These are phyloP conservation scores for Sisymbrium irio DNA, from an alignment of 345 rosid genomes.

Conservation along the genomic window DNA sequence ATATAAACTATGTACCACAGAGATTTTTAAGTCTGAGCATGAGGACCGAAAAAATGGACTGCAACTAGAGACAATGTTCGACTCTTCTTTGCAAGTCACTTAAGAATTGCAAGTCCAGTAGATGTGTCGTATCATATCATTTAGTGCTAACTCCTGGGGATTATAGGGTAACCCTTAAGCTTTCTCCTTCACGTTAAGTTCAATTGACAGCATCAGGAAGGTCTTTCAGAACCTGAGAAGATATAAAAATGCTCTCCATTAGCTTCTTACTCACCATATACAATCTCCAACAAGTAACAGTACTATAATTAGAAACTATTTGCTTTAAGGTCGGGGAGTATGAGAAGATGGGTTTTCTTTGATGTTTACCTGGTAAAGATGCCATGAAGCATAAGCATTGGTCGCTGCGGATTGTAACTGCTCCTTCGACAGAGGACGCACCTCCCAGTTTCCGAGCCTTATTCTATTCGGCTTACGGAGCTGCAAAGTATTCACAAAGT, in stretches of 20 bases:
- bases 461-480: slow-evolving; percentile 61
- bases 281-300: too few species aligned
- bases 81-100: not conserved
- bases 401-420: slow-evolving; percentile 80
- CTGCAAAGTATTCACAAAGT: slow-evolving; percentile 37
- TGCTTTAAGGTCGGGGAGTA: too few species aligned
- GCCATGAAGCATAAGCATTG: slow-evolving; percentile 84
- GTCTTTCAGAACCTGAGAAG: not conserved
- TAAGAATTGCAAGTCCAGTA: not conserved
- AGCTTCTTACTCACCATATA: too few species aligned
- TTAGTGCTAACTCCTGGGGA: too few species aligned
- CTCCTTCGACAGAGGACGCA: slow-evolving; percentile 45
- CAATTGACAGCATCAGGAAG: not conserved
- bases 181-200: too few species aligned
- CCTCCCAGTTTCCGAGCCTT: slow-evolving; percentile 86
- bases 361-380: slow-evolving; percentile 50
- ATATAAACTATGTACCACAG: not conserved
- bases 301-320: too few species aligned
- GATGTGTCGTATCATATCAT: too few species aligned
- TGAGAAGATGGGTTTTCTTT: not conserved
- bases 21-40: not conserved
- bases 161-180: too few species aligned
- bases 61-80: not conserved
- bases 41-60: not conserved
- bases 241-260: slow-evolving; percentile 3